Evolutionary conservation across 805 yeast species (phyloP), one percentile per base, ranked within the genome.

Genomic region (Naumovozyma castellii): DNA sequence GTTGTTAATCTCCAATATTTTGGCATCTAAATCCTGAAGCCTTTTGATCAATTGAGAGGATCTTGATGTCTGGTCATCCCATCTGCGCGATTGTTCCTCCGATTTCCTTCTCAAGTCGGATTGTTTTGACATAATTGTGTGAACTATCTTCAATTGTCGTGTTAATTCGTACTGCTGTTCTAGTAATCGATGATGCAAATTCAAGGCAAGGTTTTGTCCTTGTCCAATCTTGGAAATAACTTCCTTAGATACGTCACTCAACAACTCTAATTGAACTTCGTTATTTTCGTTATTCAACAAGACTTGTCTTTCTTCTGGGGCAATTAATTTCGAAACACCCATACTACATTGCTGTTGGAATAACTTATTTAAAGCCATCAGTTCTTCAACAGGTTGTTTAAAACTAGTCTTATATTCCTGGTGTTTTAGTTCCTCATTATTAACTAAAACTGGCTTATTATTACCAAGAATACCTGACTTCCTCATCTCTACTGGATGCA

Each of bases 121-220:
- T 10, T 50, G 47, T 16, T 45, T 56, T 19, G 41, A 37, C 3
- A 46, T 16, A 2, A 64, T 38, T 6, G 57, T 55, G 25, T 47
- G 41, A 0, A 65, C 38, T 13, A 49, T 42, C 19, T 48, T 43
- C 16, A 72, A 45, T 45, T 75, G 79, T 15, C 61, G 57, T 3
- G 59, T 54, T 14, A 71, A 52, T 44, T 72, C 78, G 10, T 48
- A 41, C 33, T 65, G 65, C 46, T 72, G 76, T 30, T 61, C 58
- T 2, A 37, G 36, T 0, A 71, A 43, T 34, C 71, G 59, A 17
- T 57, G 50, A 39, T 66, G 65, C 34, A 72, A 38, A 18, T 53
- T 43, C 1, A 64, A 43, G 0, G 69, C 71, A 8, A 65, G 50
- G 35, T 48, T 49, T 37, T 59, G 62, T 3, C 55, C 62, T 18